A percentile compares a stretch with the other conserved stretches of the same genome.
Evolutionary conservation across 768 basidiomycete species (phyloP).

Genomic region (Sarcodon aspratus): DNA sequence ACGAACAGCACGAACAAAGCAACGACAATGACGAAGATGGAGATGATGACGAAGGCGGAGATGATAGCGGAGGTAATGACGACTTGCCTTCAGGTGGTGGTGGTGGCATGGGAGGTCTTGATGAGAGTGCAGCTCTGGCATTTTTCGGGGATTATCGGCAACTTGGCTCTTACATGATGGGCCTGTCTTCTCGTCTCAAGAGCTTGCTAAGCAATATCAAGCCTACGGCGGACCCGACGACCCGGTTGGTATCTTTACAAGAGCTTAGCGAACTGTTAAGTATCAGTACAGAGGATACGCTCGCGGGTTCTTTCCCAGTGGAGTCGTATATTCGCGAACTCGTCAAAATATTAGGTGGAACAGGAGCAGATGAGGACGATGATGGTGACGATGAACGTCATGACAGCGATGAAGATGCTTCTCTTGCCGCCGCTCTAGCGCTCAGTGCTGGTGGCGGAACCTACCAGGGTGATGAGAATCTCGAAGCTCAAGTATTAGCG

Average conservation of each 20-base stretch:
- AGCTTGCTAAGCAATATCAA: slow-evolving; percentile 86
- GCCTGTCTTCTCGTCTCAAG: slow-evolving; percentile 80
- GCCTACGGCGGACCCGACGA: slow-evolving; percentile 70
- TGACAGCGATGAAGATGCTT: slow-evolving; percentile 75
- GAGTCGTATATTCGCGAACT: slow-evolving; percentile 89
- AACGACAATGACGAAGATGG: slow-evolving; percentile 28
- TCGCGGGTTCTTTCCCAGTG: slow-evolving; percentile 92
- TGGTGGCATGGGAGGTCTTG: slow-evolving; percentile 39
- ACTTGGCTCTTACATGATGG: slow-evolving; percentile 88
- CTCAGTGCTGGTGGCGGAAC: slow-evolving; percentile 57
- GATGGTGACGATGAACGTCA: slow-evolving; percentile 61
- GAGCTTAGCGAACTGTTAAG: slow-evolving; percentile 91
- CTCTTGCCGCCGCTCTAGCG: slow-evolving; percentile 79
- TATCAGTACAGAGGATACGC: slow-evolving; percentile 94
- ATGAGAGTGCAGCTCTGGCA: slow-evolving; percentile 64
- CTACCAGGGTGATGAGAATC: slow-evolving; percentile 73
- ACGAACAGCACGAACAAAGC: slow-evolving; percentile 35
- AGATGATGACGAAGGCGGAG: slow-evolving; percentile 20
- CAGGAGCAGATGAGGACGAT: slow-evolving; percentile 58
- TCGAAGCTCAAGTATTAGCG: slow-evolving; percentile 91
- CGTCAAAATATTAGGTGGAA: slow-evolving; percentile 81
- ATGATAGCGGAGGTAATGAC: slow-evolving; percentile 22
- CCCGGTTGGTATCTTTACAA: slow-evolving; percentile 81
- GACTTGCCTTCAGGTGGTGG: slow-evolving; percentile 24
- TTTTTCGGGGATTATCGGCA: slow-evolving; percentile 84